A percentile compares a stretch with the other conserved stretches of the same genome.
Evolutionary conservation across 2,329 filamentous ascomycete genomes (phyloP).

Genomic region (Ophiognomonia clavigignenti-juglandacearum): DNA sequence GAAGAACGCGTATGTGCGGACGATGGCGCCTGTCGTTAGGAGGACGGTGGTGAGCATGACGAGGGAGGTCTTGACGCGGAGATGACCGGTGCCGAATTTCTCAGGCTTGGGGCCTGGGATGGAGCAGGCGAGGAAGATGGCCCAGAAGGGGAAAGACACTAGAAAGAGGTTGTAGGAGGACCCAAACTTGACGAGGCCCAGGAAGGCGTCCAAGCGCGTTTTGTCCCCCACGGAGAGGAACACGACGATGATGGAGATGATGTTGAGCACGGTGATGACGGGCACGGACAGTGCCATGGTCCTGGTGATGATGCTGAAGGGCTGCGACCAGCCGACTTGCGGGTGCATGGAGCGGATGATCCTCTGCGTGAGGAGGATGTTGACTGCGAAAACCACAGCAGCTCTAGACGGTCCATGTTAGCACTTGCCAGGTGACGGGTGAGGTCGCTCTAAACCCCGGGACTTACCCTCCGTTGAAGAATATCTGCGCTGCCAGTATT

Average conservation of each 20-base stretch:
- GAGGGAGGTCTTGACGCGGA: conserved; percentile 25
- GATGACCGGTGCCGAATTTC: conserved; percentile 27
- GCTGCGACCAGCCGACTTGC: conserved; percentile 28
- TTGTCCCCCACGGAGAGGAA: conserved; percentile 20
- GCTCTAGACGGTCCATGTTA: conserved; percentile 20
- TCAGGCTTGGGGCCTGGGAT: conserved; percentile 25
- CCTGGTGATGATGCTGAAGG: conserved; percentile 20
- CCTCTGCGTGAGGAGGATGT: conserved; percentile 34
- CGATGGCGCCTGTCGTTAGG: conserved; percentile 18
- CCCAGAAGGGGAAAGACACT: conserved; percentile 19
- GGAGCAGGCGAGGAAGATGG: conserved; percentile 20
- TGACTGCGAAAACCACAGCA: conserved; percentile 30
- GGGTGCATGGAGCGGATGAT: conserved; percentile 33
- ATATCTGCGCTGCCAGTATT: conserved; percentile 29
- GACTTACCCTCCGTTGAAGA: conserved; percentile 31
- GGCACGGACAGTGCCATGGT: conserved; percentile 25
- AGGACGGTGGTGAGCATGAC: conserved; percentile 19
- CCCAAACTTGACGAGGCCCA: conserved; percentile 18
- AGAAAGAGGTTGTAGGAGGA: conserved; percentile 21
- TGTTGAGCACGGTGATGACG: conserved; percentile 26
- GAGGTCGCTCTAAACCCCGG: no score
- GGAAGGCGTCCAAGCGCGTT: conserved; percentile 12
- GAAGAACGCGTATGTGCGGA: conserved; percentile 23
- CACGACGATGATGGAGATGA: conserved; percentile 24
- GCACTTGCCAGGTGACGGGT: no score